phyloP scores from a whole-genome alignment of 176 grass and related monocot genomes.

The Hordeum marinum region DNA sequence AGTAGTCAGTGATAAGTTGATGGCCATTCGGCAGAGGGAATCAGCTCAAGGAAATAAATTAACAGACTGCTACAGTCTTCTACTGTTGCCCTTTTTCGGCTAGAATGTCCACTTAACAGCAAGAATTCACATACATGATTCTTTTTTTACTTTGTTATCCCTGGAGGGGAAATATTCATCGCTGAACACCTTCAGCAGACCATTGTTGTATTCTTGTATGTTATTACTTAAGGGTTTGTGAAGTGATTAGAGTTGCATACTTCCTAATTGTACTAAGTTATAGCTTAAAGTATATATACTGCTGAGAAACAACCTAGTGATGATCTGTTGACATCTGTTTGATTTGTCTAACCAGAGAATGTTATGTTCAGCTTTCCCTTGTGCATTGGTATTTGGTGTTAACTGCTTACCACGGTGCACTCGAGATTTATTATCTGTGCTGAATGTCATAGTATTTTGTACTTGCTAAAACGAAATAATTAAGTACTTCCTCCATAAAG shows the following conservation, averaged over 20 bases:
- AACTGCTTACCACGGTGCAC: not conserved
- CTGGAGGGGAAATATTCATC: slow-evolving; percentile 34
- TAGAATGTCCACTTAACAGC: slow-evolving; percentile 25
- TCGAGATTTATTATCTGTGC: not conserved
- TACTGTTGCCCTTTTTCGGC: slow-evolving; percentile 23
- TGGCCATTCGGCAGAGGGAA: slow-evolving; percentile 7
- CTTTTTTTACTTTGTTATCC: slow-evolving; percentile 36
- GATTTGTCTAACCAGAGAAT: not conserved
- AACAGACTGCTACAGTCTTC: slow-evolving; percentile 12
- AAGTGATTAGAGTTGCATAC: slow-evolving; percentile 32
- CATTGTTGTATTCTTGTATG: slow-evolving; percentile 50
- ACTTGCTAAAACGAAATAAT: not conserved
- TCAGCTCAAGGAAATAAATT: slow-evolving; percentile 23
- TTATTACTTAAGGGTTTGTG: slow-evolving; percentile 29
- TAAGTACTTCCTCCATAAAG: no score
- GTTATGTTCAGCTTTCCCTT: not conserved
- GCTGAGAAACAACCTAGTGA: not conserved
- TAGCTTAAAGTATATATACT: slow-evolving; percentile 13
- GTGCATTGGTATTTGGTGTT: not conserved
- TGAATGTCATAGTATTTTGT: not conserved
- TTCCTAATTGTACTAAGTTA: slow-evolving; percentile 25
- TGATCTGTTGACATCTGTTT: not conserved
- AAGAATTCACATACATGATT: slow-evolving; percentile 39
- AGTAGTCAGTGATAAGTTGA: slow-evolving; percentile 23
- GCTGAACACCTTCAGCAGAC: slow-evolving; percentile 25